Evolutionary conservation across 768 basidiomycete genomes (phyloP), one percentile per base, ranked within the genome.

Genomic region (Hortiboletus flavorubellus): DNA sequence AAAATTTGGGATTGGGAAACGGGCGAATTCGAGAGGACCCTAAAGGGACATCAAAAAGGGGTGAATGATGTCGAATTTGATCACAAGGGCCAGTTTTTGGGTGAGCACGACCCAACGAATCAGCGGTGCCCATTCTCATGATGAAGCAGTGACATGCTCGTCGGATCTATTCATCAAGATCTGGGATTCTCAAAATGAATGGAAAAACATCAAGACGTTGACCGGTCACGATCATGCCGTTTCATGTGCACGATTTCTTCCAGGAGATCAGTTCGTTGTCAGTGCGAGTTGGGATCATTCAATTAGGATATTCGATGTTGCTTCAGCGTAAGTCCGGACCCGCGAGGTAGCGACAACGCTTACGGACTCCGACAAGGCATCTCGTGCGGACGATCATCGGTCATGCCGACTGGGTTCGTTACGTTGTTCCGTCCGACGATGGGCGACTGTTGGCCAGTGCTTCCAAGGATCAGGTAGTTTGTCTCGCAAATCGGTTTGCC

Each of bases 1-100:
- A 95, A 95, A 77, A 85, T 95, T 45, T 95, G 93, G 93, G 93
- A 96, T 64, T 96, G 93, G 93, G 93, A 96, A 69, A 88, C 89
- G 31, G 93, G 93, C 40, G 93, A 95, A 62, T 89, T 93, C 68
- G 93, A 96, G 71, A 75, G 91, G 60, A 95, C 93, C 10, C 72
- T 95, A 55, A 95, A 94, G 72, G 91, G 93, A 8, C 93, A 96
- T 75, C 95, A 93, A 34, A 91, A 90, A 68, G 83, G 87, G 18
- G 86, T 95, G 30, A 84, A 83, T 68, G 93, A 94, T 72, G 84
- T 90, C 51, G 89, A 93, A 68, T 96, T 88, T 66, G 91, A 95
- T 71, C 82, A 84, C 56, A 92, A 90, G 74, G 93, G 93, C 34
- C 84, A 83, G 61, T 70, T 89, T 29, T 75, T 94, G 60, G 92